A percentile compares a stretch with the other conserved stretches of the same genome.
Conservation (phyloP, 1,139 yeast species). For the Diutina scorzettiae region DNA sequence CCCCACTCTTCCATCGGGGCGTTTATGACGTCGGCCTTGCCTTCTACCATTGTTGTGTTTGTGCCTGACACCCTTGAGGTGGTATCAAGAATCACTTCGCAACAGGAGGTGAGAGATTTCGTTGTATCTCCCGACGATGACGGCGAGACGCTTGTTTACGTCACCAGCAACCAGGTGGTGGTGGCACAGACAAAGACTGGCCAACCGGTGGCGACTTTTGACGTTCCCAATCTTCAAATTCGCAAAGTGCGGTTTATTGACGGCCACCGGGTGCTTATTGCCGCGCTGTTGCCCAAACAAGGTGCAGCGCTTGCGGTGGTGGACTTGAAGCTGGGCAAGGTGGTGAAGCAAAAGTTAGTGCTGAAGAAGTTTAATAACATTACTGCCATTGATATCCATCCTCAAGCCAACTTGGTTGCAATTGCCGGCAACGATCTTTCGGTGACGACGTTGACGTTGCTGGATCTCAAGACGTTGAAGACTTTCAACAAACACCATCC, state of each 20-base stretch:
- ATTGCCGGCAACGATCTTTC: conserved; percentile 72
- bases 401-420: conserved; percentile 41
- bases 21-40: conserved; percentile 48
- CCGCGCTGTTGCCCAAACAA: conserved; percentile 36
- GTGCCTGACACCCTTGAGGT: conserved; percentile 43
- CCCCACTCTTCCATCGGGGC: conserved; percentile 46
- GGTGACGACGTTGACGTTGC: conserved; percentile 40
- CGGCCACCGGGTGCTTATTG: conserved; percentile 40
- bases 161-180: conserved; percentile 43
- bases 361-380: conserved; percentile 49
- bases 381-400: conserved; percentile 52
- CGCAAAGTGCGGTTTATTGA: conserved; percentile 51
- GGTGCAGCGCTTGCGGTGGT: conserved; percentile 33
- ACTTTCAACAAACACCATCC: conserved; percentile 53
- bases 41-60: conserved; percentile 47
- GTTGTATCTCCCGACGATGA: conserved; percentile 24
- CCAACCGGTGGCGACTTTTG: conserved; percentile 17
- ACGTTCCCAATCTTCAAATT: conserved; percentile 26
- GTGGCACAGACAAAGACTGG: conserved; percentile 39
- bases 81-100: conserved; percentile 22
- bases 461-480: conserved; percentile 38
- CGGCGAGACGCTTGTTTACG: conserved; percentile 43
- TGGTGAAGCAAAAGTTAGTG: conserved; percentile 30
- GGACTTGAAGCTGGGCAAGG: conserved; percentile 28
- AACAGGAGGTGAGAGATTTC: conserved; percentile 29